phyloP scores from a whole-genome alignment of 2,329 filamentous ascomycete species.

The Claviceps paspali region DNA sequence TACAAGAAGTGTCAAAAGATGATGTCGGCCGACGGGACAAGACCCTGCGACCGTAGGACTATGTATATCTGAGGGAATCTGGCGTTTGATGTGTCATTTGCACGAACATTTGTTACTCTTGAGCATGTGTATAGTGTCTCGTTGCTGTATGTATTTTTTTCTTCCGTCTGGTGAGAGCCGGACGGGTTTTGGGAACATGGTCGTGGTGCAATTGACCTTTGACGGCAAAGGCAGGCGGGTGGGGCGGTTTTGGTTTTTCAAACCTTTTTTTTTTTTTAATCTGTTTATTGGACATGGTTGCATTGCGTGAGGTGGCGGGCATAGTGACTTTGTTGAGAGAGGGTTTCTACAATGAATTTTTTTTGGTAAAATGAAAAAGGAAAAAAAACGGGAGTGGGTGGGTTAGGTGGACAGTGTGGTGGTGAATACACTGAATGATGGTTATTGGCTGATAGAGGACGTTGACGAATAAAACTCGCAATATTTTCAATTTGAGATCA shows the following conservation, averaged over 20 bases:
- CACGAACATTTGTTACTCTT: constrained; percentile 21
- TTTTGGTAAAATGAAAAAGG: too few relatives aligned
- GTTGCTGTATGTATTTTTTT: neutral
- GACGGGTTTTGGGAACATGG: neutral
- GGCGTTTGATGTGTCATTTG: constrained; percentile 10
- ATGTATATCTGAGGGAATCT: neutral
- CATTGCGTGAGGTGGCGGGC: neutral
- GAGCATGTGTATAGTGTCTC: constrained; percentile 7
- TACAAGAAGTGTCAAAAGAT: neutral
- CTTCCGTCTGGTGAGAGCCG: neutral
- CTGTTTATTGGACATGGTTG: neutral
- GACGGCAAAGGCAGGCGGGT: neutral
- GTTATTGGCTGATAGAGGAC: too few relatives aligned
- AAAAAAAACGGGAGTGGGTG: too few relatives aligned
- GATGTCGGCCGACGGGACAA: neutral
- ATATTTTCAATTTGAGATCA: too few relatives aligned
- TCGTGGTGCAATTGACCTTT: neutral
- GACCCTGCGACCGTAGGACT: neutral
- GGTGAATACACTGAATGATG: too few relatives aligned
- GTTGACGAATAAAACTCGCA: too few relatives aligned
- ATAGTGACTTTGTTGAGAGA: neutral
- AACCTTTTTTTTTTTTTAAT: neutral
- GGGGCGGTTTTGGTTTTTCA: neutral
- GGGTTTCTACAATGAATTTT: neutral
- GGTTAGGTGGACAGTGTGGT: too few relatives aligned